phyloP scores from a whole-genome alignment of 108 stramenopile genomes.

The Mediolabrus comicus region DNA sequence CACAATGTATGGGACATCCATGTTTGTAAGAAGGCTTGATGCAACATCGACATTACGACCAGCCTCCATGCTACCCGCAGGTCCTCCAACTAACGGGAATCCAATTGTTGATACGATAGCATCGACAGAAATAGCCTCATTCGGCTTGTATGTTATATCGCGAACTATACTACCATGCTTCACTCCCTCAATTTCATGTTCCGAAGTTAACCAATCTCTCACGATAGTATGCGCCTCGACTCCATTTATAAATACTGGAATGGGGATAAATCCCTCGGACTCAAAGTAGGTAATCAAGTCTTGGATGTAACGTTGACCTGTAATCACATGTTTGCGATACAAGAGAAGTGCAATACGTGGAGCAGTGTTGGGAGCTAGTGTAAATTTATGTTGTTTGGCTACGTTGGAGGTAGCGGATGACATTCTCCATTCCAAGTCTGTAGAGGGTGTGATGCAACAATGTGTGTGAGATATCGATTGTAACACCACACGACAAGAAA shows the following conservation, averaged over 20 bases:
- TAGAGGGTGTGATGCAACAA: too few relatives aligned
- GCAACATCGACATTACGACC: conserved; percentile 82
- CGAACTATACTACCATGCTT: conserved; percentile 28
- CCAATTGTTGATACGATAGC: conserved; percentile 85
- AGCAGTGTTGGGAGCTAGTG: conserved; percentile 48
- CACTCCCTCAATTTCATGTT: conserved; percentile 53
- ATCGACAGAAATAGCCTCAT: conserved; percentile 60
- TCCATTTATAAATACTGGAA: conserved; percentile 90
- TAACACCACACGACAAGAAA: conserved; percentile 1
- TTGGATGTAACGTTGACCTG: conserved; percentile 71
- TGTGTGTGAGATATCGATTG: too few relatives aligned
- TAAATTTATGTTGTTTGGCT: conserved; percentile 35
- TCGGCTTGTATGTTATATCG: conserved; percentile 46
- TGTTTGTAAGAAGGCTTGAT: conserved; percentile 51
- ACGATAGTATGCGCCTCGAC: conserved; percentile 91
- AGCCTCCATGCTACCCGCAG: conserved; percentile 84
- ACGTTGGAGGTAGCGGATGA: conserved; percentile 28
- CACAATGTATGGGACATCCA: conserved; percentile 84
- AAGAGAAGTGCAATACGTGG: conserved; percentile 77
- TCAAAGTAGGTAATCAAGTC: conserved; percentile 75
- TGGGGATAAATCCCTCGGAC: conserved; percentile 64
- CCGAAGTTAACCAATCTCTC: conserved; percentile 77
- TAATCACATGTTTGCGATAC: conserved; percentile 87
- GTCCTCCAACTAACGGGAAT: conserved; percentile 87
- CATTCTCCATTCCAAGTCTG: conserved; percentile 71